Conservation (phyloP, 2,329 filamentous ascomycete species). For the Xylariaceae sp. region DNA sequence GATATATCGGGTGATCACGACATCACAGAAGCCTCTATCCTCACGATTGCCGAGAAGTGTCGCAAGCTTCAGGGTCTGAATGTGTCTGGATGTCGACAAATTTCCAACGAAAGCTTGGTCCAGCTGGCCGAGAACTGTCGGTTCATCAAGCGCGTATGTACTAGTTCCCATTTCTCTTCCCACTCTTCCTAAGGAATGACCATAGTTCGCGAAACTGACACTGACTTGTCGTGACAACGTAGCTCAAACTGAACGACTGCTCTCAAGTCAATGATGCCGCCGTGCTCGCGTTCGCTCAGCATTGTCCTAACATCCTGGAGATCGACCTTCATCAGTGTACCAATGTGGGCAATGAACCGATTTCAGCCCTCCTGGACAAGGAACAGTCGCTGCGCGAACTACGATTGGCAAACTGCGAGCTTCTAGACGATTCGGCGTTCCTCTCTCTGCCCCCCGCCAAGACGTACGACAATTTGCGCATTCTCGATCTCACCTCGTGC, state of each 20-base stretch:
- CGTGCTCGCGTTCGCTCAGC: constrained; percentile 76
- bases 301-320: constrained; percentile 90
- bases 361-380: constrained; percentile 73
- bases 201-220: not conserved
- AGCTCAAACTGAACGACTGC: constrained; percentile 95
- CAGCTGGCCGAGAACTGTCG: constrained; percentile 74
- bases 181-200: not conserved
- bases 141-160: constrained; percentile 75
- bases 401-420: constrained; percentile 75
- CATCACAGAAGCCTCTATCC: constrained; percentile 38
- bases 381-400: constrained; percentile 85
- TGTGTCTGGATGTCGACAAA: constrained; percentile 75
- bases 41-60: constrained; percentile 75
- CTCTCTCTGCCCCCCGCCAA: constrained; percentile 64
- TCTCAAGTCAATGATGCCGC: constrained; percentile 75
- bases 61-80: constrained; percentile 85
- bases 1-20: constrained; percentile 78
- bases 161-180: not conserved
- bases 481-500: constrained; percentile 90
- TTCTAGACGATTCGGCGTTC: constrained; percentile 86
- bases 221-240: constrained; percentile 38
- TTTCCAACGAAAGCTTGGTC: constrained; percentile 82
- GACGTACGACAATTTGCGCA: constrained; percentile 81
- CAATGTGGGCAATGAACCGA: constrained; percentile 73
- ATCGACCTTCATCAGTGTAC: constrained; percentile 89